Conservation (phyloP, 2,329 filamentous ascomycete species). For the Pseudocercospora cruenta region DNA sequence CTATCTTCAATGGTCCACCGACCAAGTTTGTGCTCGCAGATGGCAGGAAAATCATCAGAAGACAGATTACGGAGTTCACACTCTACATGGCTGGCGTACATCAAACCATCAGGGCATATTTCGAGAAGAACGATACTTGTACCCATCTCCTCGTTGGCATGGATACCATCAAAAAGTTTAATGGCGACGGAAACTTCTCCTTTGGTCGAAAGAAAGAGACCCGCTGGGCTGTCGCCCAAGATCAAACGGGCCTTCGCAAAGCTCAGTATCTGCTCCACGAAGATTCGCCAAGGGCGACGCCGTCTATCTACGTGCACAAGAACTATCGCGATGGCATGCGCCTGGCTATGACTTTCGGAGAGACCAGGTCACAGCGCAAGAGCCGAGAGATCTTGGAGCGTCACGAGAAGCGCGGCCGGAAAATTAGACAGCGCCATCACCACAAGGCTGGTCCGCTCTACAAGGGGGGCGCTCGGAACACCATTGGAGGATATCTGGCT, state of each 20-base stretch:
- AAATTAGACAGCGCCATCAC: neutral
- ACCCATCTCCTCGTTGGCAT: slow-evolving; percentile 9
- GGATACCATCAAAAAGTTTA: neutral
- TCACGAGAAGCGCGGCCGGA: neutral
- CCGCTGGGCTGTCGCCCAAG: slow-evolving; percentile 9
- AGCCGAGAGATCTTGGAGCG: slow-evolving; percentile 17
- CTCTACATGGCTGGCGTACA: slow-evolving; percentile 18
- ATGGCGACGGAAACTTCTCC: slow-evolving; percentile 7
- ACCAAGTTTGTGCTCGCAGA: slow-evolving; percentile 2
- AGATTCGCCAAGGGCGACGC: too few relatives aligned
- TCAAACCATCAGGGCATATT: slow-evolving; percentile 8
- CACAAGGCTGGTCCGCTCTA: neutral
- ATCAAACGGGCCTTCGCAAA: neutral
- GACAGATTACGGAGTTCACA: slow-evolving; percentile 5
- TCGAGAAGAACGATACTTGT: slow-evolving; percentile 2
- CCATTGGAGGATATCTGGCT: too few relatives aligned
- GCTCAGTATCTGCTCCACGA: slow-evolving; percentile 2
- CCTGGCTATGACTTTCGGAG: neutral
- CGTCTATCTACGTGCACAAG: too few relatives aligned
- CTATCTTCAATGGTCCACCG: neutral
- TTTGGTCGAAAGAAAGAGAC: slow-evolving; percentile 13
- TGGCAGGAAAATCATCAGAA: neutral
- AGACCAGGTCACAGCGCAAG: slow-evolving; percentile 16
- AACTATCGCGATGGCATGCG: too few relatives aligned
- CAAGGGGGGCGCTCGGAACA: neutral